Conservation (phyloP, 2,329 filamentous ascomycete species). For the Nemania sp. region DNA sequence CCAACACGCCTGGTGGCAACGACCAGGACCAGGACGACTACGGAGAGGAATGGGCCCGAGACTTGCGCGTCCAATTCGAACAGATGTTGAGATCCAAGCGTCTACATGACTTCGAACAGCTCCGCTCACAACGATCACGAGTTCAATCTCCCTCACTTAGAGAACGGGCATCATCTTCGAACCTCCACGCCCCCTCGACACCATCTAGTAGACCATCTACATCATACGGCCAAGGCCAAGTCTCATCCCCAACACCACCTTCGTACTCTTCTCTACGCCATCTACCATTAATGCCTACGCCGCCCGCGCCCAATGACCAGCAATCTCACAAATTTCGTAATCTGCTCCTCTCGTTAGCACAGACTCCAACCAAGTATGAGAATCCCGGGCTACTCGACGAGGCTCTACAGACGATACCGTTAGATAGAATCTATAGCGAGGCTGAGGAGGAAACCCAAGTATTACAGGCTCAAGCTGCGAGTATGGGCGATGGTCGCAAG, state of each 20-base stretch:
- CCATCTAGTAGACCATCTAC: slow-evolving; percentile 61
- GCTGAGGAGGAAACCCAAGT: slow-evolving; percentile 95
- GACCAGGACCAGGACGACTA: slow-evolving; percentile 56
- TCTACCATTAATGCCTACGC: slow-evolving; percentile 77
- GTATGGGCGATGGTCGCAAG: slow-evolving; percentile 81
- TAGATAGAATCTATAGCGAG: slow-evolving; percentile 92
- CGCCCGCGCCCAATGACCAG: slow-evolving; percentile 74
- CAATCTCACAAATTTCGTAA: slow-evolving; percentile 82
- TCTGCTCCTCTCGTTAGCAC: slow-evolving; percentile 84
- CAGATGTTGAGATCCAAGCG: slow-evolving; percentile 87
- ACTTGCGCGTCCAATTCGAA: slow-evolving; percentile 86
- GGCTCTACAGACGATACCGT: slow-evolving; percentile 84
- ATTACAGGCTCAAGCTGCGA: slow-evolving; percentile 86
- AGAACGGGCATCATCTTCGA: slow-evolving; percentile 64
- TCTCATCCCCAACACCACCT: slow-evolving; percentile 58
- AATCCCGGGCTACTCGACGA: slow-evolving; percentile 96
- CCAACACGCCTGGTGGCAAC: slow-evolving; percentile 39
- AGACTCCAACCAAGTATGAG: slow-evolving; percentile 93
- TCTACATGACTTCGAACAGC: slow-evolving; percentile 82
- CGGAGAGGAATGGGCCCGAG: slow-evolving; percentile 81
- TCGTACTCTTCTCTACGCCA: slow-evolving; percentile 72
- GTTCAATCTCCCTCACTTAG: slow-evolving; percentile 67
- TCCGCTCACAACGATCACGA: slow-evolving; percentile 67
- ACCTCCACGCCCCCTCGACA: slow-evolving; percentile 57
- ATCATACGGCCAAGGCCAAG: slow-evolving; percentile 49